A percentile compares a stretch with the other conserved stretches of the same genome.
Conservation (phyloP, 2,329 filamentous ascomycete genomes). For the Talaromyces sp. region DNA sequence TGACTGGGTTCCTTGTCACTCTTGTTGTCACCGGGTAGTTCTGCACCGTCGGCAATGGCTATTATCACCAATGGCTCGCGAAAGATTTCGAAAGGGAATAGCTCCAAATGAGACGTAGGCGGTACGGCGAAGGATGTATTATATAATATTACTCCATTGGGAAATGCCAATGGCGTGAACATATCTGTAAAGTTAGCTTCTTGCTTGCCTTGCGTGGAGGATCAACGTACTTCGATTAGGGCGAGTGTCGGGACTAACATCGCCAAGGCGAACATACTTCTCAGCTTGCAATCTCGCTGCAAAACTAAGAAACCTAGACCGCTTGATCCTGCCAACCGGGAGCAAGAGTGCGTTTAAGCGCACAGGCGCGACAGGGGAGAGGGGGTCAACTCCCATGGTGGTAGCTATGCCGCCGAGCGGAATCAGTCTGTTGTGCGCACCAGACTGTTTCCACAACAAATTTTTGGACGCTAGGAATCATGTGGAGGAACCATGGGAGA, state of each 20-base stretch:
- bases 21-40: constrained; percentile 46
- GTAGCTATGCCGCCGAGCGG: constrained; percentile 34
- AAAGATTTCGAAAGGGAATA: constrained; percentile 87
- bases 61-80: constrained; percentile 79
- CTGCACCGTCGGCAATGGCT: constrained; percentile 75
- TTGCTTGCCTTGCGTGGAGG: neutral
- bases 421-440: constrained; percentile 27
- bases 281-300: constrained; percentile 72
- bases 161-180: constrained; percentile 88
- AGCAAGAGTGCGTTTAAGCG: constrained; percentile 83
- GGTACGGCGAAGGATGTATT: constrained; percentile 77
- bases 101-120: constrained; percentile 69
- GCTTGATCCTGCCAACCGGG: constrained; percentile 80
- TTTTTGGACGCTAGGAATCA: constrained; percentile 19
- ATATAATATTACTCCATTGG: constrained; percentile 79
- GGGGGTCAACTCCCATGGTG: constrained; percentile 81
- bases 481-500: constrained; percentile 14
- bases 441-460: constrained; percentile 28
- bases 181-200: constrained; percentile 57
- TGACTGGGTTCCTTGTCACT: constrained; percentile 9
- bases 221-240: constrained; percentile 73
- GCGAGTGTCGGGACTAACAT: constrained; percentile 77
- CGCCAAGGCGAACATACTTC: constrained; percentile 75
- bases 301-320: constrained; percentile 73
- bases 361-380: constrained; percentile 86